Evolutionary conservation across 2,329 filamentous ascomycete genomes (phyloP).

Genomic region (Cladosporium oxysporum): DNA sequence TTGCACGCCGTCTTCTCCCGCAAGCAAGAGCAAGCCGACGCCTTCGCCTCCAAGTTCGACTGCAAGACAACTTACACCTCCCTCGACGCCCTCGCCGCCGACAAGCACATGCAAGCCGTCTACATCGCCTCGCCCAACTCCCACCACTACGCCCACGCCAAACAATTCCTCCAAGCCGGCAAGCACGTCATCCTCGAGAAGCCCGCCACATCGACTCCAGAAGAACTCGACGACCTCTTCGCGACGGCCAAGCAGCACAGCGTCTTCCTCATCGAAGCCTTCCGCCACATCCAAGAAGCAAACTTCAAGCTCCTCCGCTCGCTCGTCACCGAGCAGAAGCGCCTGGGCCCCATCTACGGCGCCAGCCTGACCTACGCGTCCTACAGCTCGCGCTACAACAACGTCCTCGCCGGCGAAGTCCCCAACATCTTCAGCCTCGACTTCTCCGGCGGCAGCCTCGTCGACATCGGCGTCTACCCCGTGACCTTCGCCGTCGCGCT

Average conservation of each 20-base stretch:
- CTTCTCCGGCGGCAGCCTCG: slow-evolving; percentile 49
- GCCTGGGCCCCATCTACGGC: slow-evolving; percentile 47
- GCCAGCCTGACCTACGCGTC: slow-evolving; percentile 48
- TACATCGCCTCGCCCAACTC: slow-evolving; percentile 55
- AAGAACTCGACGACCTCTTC: slow-evolving; percentile 48
- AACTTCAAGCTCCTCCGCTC: slow-evolving; percentile 50
- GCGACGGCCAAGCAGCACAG: slow-evolving; percentile 42
- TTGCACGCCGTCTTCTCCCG: slow-evolving; percentile 52
- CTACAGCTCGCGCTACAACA: slow-evolving; percentile 49
- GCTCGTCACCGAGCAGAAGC: slow-evolving; percentile 37
- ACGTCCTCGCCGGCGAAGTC: slow-evolving; percentile 48
- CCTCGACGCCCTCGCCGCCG: slow-evolving; percentile 42
- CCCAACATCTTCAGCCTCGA: slow-evolving; percentile 53
- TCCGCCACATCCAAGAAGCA: slow-evolving; percentile 52
- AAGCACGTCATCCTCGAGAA: slow-evolving; percentile 56
- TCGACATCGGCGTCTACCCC: slow-evolving; percentile 53
- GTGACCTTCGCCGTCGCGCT: slow-evolving; percentile 50
- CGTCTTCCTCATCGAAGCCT: slow-evolving; percentile 51
- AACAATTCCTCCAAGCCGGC: slow-evolving; percentile 43
- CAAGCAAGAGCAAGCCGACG: slow-evolving; percentile 43
- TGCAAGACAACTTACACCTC: slow-evolving; percentile 42
- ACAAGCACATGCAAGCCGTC: slow-evolving; percentile 43
- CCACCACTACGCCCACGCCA: slow-evolving; percentile 50
- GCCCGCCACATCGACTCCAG: slow-evolving; percentile 46
- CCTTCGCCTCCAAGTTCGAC: slow-evolving; percentile 46